Percentiles rank a stretch among this genome's conserved stretches.
Conservation (phyloP, 2,329 filamentous ascomycete genomes). For the Penicillium corylophilum region DNA sequence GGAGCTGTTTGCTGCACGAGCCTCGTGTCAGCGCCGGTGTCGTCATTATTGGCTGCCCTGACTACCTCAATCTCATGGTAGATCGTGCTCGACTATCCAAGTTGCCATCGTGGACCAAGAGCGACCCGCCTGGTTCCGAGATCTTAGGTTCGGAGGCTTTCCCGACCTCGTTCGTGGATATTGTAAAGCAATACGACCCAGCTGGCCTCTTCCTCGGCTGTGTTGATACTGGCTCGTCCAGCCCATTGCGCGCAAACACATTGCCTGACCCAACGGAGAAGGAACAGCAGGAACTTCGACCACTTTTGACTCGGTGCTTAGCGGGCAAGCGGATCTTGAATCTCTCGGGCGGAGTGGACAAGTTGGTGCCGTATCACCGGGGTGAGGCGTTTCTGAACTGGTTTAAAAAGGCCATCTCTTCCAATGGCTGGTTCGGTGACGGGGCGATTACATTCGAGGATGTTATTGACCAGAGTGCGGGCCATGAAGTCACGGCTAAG, state of each 20-base stretch:
- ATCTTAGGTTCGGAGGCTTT: slow-evolving; percentile 81
- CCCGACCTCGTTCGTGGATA: slow-evolving; percentile 64
- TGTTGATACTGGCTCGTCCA: slow-evolving; percentile 22
- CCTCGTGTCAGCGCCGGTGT: slow-evolving; percentile 75
- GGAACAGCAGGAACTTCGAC: slow-evolving; percentile 45
- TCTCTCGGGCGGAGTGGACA: slow-evolving; percentile 56
- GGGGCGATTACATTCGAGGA: slow-evolving; percentile 56
- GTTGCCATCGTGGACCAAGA: slow-evolving; percentile 58
- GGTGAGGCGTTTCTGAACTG: slow-evolving; percentile 57
- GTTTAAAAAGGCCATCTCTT: slow-evolving; percentile 50
- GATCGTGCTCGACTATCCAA: slow-evolving; percentile 74
- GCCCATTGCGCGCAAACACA: slow-evolving; percentile 29
- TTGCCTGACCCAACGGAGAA: slow-evolving; percentile 41
- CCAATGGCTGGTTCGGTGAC: slow-evolving; percentile 51
- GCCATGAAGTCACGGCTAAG: slow-evolving; percentile 57
- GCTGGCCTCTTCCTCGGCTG: slow-evolving; percentile 68
- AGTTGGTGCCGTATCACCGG: slow-evolving; percentile 60
- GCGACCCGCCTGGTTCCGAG: slow-evolving; percentile 54
- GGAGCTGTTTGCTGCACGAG: slow-evolving; percentile 79
- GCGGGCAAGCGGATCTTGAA: slow-evolving; percentile 56
- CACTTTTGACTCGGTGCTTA: slow-evolving; percentile 43
- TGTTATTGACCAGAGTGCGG: slow-evolving; percentile 55
- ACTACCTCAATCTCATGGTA: slow-evolving; percentile 77
- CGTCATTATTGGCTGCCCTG: slow-evolving; percentile 82
- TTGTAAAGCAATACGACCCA: slow-evolving; percentile 69